Evolutionary conservation across 1,284 basidiomycete species (phyloP).

Genomic region (Ceratobasidium papillatum): DNA sequence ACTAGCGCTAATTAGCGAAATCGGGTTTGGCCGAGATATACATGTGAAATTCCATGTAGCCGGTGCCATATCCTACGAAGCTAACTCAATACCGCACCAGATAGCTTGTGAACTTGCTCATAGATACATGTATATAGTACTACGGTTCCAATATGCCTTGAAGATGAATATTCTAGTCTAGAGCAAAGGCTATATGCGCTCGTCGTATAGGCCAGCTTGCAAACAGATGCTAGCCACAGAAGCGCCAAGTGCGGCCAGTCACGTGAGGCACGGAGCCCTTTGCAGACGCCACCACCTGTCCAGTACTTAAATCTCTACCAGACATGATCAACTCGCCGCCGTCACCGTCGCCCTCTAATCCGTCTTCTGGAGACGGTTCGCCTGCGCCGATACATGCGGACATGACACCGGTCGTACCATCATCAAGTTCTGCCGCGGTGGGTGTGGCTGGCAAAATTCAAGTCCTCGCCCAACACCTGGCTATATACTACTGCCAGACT

Average conservation of each 20-base stretch:
- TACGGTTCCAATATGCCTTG: too few relatives aligned
- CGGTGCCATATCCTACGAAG: too few relatives aligned
- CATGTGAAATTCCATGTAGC: too few relatives aligned
- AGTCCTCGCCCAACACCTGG: too few relatives aligned
- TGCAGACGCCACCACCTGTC: background rate
- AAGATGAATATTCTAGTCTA: too few relatives aligned
- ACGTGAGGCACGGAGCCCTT: slow-evolving; percentile 19
- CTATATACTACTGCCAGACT: too few relatives aligned
- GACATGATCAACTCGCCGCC: slow-evolving; percentile 27
- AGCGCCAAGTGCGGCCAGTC: background rate
- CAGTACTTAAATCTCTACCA: background rate
- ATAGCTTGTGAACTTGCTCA: too few relatives aligned
- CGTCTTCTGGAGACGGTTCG: slow-evolving; percentile 23
- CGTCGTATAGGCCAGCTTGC: background rate
- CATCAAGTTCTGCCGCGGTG: background rate
- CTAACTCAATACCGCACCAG: too few relatives aligned
- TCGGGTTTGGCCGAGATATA: too few relatives aligned
- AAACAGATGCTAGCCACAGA: background rate
- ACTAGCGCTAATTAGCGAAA: too few relatives aligned
- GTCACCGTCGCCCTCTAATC: slow-evolving; percentile 31
- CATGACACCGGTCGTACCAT: background rate
- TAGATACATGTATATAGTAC: too few relatives aligned
- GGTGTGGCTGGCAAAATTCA: background rate
- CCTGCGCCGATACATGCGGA: slow-evolving; percentile 7
- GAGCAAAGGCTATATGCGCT: background rate